Base-by-base conservation (phyloP, 371 early-diverging fungal species). In the Mortierella sp. region DNA sequence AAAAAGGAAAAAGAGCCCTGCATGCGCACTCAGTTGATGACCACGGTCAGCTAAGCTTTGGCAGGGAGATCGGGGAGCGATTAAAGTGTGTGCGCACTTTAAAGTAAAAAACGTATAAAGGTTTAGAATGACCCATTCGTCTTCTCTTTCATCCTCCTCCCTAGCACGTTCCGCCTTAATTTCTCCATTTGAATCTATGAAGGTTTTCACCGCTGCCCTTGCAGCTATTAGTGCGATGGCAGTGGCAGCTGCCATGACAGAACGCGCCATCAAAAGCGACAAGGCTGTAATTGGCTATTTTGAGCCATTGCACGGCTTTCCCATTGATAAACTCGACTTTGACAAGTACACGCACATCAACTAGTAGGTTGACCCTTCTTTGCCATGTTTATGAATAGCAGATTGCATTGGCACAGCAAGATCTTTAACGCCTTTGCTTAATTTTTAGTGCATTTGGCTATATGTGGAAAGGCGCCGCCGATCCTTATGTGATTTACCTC, bases 281-380 rank as follows among this genome's bases (percentile, higher is more conserved):
- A 80, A 80, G 37, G 48, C 78, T 34, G 80, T 88, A 55, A 73
- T 90, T 54, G 89, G 88, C 16, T 94, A 94, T 79, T 92, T 90
- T 79, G 91, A 91, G 21, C 91, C 92, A 73, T 94, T 92, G 94
- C 82, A 91, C 14, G 90, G 90, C 53, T 89, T 89, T 24, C 88
- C 90, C 48, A 91, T 91, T 53, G 89, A 90, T 2, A 73, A 87
- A 0, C 80, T 91, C 53, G 87, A 90, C 19, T 82, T 94, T 51
- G 84, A 88, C 43, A 90, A 93, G 78, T 90, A 92, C 59, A 92
- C 94, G 2, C 93, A 93, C 69, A 90, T 94, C 76, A 83, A 83
- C 64, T 77, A 81, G 77, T 74, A 80, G 24, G 76, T 71, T 1
- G n/a, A 34, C 1, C 19, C 48, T 37, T 9, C 57, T 74, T 5